Base-by-base conservation (phyloP, 73 alveolate genomes). In the Paramecium octaurelia region DNA sequence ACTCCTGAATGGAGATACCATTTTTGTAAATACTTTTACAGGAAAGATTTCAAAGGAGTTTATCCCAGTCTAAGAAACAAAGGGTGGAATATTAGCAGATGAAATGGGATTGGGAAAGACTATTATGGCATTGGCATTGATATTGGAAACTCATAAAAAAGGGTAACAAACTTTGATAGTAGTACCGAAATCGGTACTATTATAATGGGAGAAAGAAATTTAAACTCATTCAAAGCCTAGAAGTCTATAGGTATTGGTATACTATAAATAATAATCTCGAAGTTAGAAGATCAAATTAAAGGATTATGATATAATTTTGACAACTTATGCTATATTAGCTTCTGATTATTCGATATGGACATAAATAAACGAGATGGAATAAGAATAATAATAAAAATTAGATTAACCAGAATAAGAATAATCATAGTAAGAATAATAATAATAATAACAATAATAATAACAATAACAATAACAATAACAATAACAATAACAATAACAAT, bases 101-200 rank as follows among this genome's bases (percentile, higher is more conserved):
- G 98, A 95, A 71, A 95, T 95, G 98, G 98, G 98, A 34, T 76
- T 95, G 4, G 98, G 98, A 14, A 95, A 95, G 43, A 95, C 98
- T 2, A 95, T 95, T 20, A 93, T 92, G 97, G 89, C 91, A 35
- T 43, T 93, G 21, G 75, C 94, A 23, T 77, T 93, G 34, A 92
- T 93, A 31, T 93, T 44, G 24, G 71, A 80, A 24, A 44, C 91
- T 46, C 44, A 43, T n/a, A 92, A 92, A 75, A 87, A 93, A 8
- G 95, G 92, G 8, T 90, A 95, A 20, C 9, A 44, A 23, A 93
- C 96, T 36, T 84, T 93, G 23, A 77, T 93, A 40, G 83, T 93
- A 9, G 75, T 93, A 7, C 96, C 96, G 11, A 85, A 89, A 24
- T 75, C 95, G 9, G 68, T 93, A 0, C 4, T 93, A 0, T 11